Conservation (phyloP, 1,284 basidiomycete species). For the Somion occarium region DNA sequence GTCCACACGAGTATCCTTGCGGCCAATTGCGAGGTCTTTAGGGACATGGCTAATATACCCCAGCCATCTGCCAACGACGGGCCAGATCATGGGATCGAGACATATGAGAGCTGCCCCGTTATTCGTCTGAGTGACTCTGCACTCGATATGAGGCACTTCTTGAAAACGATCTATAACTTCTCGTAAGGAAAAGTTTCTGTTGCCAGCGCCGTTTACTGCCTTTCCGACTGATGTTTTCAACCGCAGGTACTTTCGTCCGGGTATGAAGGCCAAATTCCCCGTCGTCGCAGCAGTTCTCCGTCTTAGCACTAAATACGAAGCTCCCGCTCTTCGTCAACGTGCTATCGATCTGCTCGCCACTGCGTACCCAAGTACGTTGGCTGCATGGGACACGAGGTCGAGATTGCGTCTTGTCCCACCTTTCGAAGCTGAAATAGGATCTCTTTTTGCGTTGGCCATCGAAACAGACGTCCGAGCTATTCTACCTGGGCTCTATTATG, state of each 20-base stretch:
- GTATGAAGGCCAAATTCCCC: slow-evolving; percentile 21
- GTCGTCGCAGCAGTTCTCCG: slow-evolving; percentile 33
- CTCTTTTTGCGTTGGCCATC: slow-evolving; percentile 11
- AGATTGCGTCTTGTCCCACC: slow-evolving; percentile 12
- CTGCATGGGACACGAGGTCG: slow-evolving; percentile 27
- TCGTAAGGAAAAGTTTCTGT: slow-evolving; percentile 12
- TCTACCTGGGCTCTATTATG: slow-evolving; percentile 13
- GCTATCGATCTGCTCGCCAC: slow-evolving; percentile 31
- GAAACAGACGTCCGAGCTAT: slow-evolving; percentile 13
- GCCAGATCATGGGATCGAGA: slow-evolving; percentile 12
- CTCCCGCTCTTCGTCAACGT: slow-evolving; percentile 30
- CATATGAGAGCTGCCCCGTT: slow-evolving; percentile 17
- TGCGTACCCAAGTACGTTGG: slow-evolving; percentile 32
- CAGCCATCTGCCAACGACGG: slow-evolving; percentile 12
- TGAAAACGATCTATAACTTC: slow-evolving; percentile 20
- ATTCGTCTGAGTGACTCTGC: slow-evolving; percentile 17
- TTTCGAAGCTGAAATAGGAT: slow-evolving; percentile 11
- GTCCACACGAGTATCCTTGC: slow-evolving; percentile 18
- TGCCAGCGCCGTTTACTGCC: neutral
- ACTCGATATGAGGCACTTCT: slow-evolving; percentile 17
- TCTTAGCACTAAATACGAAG: slow-evolving; percentile 37
- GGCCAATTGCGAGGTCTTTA: slow-evolving; percentile 16
- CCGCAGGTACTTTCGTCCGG: slow-evolving; percentile 13
- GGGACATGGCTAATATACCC: slow-evolving; percentile 20
- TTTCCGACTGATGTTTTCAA: neutral